Evolutionary conservation across 768 basidiomycete genomes (phyloP).

Genomic region (Mycena filopes): DNA sequence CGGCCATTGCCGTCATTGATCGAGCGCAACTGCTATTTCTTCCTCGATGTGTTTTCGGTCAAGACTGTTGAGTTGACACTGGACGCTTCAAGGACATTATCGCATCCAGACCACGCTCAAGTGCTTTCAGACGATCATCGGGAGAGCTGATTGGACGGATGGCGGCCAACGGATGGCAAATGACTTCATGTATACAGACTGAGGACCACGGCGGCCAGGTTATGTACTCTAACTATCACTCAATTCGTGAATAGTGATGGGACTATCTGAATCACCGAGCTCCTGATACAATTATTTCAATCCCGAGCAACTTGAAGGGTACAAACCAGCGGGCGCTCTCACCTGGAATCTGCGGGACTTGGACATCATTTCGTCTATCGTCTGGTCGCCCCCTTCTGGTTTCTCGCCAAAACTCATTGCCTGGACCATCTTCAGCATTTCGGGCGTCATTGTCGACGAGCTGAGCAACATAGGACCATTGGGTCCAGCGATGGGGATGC

Average conservation of each 20-base stretch:
- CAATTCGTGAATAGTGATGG: too few species aligned
- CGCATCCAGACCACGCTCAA: too few species aligned
- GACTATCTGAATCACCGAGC: not conserved
- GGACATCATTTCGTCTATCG: slow-evolving; percentile 2
- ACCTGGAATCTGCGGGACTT: not conserved
- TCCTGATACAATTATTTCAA: too few species aligned
- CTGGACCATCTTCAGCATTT: slow-evolving; percentile 38
- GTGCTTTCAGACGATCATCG: too few species aligned
- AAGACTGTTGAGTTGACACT: too few species aligned
- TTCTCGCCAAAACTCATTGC: slow-evolving; percentile 1
- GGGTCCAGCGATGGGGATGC: slow-evolving; percentile 39
- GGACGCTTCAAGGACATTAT: too few species aligned
- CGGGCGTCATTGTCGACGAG: slow-evolving; percentile 41
- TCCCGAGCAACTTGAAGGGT: too few species aligned
- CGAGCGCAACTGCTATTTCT: slow-evolving; percentile 6
- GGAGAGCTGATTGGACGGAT: not conserved
- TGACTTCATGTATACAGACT: slow-evolving; percentile 6
- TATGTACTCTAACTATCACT: too few species aligned
- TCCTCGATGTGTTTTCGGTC: too few species aligned
- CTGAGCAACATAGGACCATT: slow-evolving; percentile 39
- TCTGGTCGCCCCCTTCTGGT: slow-evolving; percentile 4
- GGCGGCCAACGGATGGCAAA: slow-evolving; percentile 7
- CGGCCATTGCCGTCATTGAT: too few species aligned
- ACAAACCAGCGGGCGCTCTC: not conserved
- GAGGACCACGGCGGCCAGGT: not conserved